Conservation (phyloP, 2,329 filamentous ascomycete species). For the Magnaporthiopsis incrustans region DNA sequence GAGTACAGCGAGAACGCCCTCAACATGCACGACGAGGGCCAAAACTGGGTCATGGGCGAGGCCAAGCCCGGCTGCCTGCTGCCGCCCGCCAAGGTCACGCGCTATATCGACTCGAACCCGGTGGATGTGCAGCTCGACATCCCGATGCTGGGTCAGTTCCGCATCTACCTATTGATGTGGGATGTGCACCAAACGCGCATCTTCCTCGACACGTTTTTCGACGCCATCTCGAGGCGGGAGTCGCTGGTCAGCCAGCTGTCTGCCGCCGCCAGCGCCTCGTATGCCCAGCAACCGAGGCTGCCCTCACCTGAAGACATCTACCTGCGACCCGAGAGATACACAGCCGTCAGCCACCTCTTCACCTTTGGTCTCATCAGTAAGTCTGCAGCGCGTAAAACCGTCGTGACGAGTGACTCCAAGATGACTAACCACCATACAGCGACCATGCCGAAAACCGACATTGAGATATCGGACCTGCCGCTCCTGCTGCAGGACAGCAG, state of each 20-base stretch:
- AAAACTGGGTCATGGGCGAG: conserved; percentile 36
- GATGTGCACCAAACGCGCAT: conserved; percentile 46
- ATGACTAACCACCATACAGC: conserved; percentile 25
- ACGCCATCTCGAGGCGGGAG: conserved; percentile 38
- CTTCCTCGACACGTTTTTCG: conserved; percentile 54
- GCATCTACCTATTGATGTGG: conserved; percentile 63
- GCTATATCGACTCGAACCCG: conserved; percentile 71
- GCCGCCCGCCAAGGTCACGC: conserved; percentile 61
- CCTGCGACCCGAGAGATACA: conserved; percentile 60
- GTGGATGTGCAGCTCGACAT: conserved; percentile 73
- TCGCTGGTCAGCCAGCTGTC: conserved; percentile 54
- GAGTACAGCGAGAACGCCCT: conserved; percentile 45
- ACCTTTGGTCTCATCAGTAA: conserved; percentile 62
- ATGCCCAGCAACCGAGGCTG: conserved; percentile 49
- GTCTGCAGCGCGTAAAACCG: conserved; percentile 18
- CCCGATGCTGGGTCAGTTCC: conserved; percentile 69
- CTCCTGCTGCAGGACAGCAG: conserved; percentile 52
- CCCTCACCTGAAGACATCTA: conserved; percentile 57
- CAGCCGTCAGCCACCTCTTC: conserved; percentile 57
- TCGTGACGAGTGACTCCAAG: too few relatives aligned
- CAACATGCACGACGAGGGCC: conserved; percentile 33
- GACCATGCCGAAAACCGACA: conserved; percentile 50
- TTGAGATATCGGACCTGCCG: conserved; percentile 61
- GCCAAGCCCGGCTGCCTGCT: conserved; percentile 48
- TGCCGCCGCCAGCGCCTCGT: conserved; percentile 51